Evolutionary conservation across 306 rosid genomes (phyloP).

Genomic region (Aeschynomene evenia): DNA sequence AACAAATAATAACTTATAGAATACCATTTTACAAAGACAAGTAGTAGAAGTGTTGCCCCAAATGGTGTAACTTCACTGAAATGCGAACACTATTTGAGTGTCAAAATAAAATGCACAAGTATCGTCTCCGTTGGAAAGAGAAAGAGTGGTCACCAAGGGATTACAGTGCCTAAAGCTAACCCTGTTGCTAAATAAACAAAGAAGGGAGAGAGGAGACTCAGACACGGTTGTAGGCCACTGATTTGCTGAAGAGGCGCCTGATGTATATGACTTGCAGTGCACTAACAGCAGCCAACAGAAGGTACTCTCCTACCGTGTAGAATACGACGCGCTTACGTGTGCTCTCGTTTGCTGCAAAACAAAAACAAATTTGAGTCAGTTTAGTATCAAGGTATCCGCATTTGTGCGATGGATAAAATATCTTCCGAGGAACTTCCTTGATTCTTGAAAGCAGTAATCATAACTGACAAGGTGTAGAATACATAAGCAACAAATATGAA

Average conservation of each 20-base stretch:
- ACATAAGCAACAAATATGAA: not conserved
- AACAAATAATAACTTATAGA: not conserved
- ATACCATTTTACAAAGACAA: not conserved
- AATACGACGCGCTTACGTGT: slow-evolving; percentile 75
- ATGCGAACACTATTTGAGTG: slow-evolving; percentile 5
- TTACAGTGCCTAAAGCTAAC: slow-evolving; percentile 30
- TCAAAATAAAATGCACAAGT: slow-evolving; percentile 15
- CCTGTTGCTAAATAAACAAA: slow-evolving; percentile 30
- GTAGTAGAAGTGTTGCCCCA: not conserved
- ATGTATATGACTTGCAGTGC: slow-evolving; percentile 76
- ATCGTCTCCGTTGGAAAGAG: slow-evolving; percentile 3
- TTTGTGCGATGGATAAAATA: not conserved
- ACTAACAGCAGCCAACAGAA: slow-evolving; percentile 69
- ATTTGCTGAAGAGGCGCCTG: slow-evolving; percentile 91
- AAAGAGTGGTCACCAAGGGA: slow-evolving; percentile 18
- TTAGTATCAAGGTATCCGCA: not conserved
- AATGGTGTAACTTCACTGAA: slow-evolving; percentile 15
- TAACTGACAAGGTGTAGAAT: not conserved
- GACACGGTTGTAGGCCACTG: slow-evolving; percentile 89
- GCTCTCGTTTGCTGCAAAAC: slow-evolving; percentile 82
- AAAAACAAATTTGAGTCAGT: not conserved
- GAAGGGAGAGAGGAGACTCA: slow-evolving; percentile 39
- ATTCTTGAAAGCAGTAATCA: not conserved
- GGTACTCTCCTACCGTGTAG: slow-evolving; percentile 84
- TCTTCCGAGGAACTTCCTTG: not conserved